Conservation (phyloP, 768 basidiomycete species). For the Mycena rebaudengoi region DNA sequence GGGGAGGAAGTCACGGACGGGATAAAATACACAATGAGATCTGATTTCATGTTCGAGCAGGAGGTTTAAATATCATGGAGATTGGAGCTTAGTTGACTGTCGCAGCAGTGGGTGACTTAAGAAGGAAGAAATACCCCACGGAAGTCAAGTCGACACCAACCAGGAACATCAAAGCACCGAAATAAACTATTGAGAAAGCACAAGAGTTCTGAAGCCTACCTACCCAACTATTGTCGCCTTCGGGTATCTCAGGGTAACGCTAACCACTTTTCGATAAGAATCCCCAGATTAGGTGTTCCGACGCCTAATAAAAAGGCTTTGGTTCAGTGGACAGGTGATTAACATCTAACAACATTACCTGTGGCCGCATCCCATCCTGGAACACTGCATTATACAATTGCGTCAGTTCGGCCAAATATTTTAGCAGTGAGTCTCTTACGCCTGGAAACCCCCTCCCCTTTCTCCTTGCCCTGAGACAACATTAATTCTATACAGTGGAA, state of each 20-base stretch:
- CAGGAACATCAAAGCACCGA: no score
- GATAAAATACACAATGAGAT: conserved; percentile 49
- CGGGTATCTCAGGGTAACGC: conserved; percentile 46
- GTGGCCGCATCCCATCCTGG: conserved; percentile 57
- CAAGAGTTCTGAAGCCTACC: no score
- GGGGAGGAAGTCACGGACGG: conserved; percentile 50
- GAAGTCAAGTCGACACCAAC: no score
- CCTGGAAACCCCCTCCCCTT: conserved; percentile 42
- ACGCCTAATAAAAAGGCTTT: conserved; percentile 43
- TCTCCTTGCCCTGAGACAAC: conserved; percentile 40
- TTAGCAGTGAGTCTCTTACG: conserved; percentile 34
- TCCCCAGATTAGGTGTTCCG: conserved; percentile 54
- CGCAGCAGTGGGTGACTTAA: no score
- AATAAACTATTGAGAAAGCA: no score
- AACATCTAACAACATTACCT: no score
- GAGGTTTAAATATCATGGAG: conserved; percentile 11
- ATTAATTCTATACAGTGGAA: not conserved
- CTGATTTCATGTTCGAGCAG: conserved; percentile 52
- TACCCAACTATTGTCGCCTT: no score
- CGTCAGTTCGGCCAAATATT: not conserved
- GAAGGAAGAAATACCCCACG: not conserved
- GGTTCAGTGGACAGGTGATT: no score
- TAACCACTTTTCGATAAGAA: conserved; percentile 49
- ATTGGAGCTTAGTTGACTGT: no score
- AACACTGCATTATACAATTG: conserved; percentile 27